phyloP scores from a whole-genome alignment of 352 stramenopile genomes.

The Globisporangium recalcitrans region DNA sequence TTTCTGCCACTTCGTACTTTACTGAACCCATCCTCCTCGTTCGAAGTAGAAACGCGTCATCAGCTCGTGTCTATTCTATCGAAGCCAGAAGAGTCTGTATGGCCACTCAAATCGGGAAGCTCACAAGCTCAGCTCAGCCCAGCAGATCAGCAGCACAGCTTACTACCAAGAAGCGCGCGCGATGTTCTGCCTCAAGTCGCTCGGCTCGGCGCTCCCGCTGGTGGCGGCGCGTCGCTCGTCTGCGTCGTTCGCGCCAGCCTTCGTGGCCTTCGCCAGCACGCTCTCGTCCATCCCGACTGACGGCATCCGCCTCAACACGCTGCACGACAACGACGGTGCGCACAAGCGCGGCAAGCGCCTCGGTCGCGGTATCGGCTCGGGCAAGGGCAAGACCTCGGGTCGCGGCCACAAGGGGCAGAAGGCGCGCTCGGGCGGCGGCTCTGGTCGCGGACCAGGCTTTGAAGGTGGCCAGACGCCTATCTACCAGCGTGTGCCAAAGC shows the following conservation, averaged over 20 bases:
- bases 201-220: slow-evolving; percentile 45
- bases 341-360: slow-evolving; percentile 89
- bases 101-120: slow-evolving; percentile 13
- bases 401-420: slow-evolving; percentile 98
- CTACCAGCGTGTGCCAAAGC: slow-evolving; percentile 96
- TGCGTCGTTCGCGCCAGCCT: slow-evolving; percentile 4
- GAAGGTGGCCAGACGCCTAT: slow-evolving; percentile 98
- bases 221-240: slow-evolving; percentile 10
- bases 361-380: slow-evolving; percentile 90
- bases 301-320: slow-evolving; percentile 75
- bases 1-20: neutral
- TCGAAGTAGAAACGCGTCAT: neutral
- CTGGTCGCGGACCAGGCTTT: slow-evolving; percentile 87
- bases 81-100: neutral
- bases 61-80: neutral
- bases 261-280: slow-evolving; percentile 42
- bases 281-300: slow-evolving; percentile 47
- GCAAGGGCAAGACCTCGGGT: slow-evolving; percentile 94
- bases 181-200: slow-evolving; percentile 60
- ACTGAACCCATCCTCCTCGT: neutral
- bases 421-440: slow-evolving; percentile 83
- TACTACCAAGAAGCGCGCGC: neutral
- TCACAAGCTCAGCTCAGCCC: too few relatives aligned
- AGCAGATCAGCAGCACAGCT: neutral
- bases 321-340: slow-evolving; percentile 82